Percentiles rank a stretch among this genome's conserved stretches.
Evolutionary conservation across 306 rosid genomes (phyloP).

Genomic region (Oxytropis ochrocephala): DNA sequence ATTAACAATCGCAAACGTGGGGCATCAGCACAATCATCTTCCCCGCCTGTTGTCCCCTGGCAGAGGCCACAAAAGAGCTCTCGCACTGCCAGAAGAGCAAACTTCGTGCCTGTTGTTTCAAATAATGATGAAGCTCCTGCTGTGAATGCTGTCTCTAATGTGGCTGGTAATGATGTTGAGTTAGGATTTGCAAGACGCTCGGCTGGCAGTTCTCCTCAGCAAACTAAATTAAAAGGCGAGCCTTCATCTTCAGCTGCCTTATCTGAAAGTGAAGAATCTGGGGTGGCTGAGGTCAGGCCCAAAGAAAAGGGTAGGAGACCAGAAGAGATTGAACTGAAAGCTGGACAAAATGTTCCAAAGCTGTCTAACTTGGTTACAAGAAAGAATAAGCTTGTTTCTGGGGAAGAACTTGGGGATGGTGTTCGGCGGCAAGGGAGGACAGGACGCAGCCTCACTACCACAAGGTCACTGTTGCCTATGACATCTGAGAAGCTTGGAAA

Average conservation of each 20-base stretch:
- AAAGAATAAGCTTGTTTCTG: conserved; percentile 67
- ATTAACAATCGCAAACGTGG: conserved; percentile 78
- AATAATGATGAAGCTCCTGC: conserved; percentile 69
- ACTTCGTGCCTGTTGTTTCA: conserved; percentile 63
- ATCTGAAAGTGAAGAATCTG: conserved; percentile 99
- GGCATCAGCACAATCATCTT: conserved; percentile 70
- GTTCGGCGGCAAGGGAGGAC: conserved; percentile 97
- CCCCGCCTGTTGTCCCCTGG: conserved; percentile 84
- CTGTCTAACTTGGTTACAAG: conserved; percentile 54
- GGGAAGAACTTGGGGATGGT: conserved; percentile 94
- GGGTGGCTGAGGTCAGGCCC: conserved; percentile 65
- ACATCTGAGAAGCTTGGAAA: conserved; percentile 66
- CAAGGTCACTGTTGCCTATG: conserved; percentile 64
- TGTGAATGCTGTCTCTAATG: conserved; percentile 61
- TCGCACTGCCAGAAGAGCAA: conserved; percentile 92
- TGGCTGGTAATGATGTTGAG: conserved; percentile 66
- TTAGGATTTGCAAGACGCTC: conserved; percentile 64
- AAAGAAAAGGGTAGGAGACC: conserved; percentile 67
- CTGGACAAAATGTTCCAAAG: conserved; percentile 64
- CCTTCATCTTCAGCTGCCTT: conserved; percentile 64
- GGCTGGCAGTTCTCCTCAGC: conserved; percentile 82
- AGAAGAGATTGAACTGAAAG: conserved; percentile 75
- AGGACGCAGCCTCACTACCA: conserved; percentile 59
- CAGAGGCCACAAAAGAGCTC: conserved; percentile 97
- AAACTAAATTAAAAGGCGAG: conserved; percentile 70